Evolutionary conservation across 108 stramenopile genomes (phyloP).

Genomic region (Pseudonitzschia multiseries): DNA sequence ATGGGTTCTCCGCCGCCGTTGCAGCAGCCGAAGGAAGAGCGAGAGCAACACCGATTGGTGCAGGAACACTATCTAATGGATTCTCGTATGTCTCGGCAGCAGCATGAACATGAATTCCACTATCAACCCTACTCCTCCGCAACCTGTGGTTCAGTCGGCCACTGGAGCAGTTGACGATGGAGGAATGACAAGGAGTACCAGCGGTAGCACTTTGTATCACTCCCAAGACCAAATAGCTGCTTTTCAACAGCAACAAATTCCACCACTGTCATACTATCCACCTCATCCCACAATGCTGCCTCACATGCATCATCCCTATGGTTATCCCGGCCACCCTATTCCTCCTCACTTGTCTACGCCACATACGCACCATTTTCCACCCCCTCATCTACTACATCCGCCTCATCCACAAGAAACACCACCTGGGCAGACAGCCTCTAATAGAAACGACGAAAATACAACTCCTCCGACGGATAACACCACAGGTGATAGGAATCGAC

Average conservation of each 20-base stretch:
- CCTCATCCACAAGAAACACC: neutral
- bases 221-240: neutral
- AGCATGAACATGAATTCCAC: neutral
- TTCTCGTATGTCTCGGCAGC: neutral
- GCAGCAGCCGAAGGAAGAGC: neutral
- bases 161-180: neutral
- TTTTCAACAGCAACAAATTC: conserved; percentile 2
- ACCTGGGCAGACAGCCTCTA: neutral
- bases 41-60: too few species aligned
- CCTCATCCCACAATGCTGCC: neutral
- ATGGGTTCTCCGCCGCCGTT: neutral
- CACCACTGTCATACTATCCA: neutral
- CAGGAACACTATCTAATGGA: too few species aligned
- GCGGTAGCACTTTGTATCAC: neutral
- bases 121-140: neutral
- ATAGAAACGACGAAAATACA: neutral
- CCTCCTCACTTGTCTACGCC: neutral
- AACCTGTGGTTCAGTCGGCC: neutral
- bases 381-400: conserved; percentile 1
- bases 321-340: neutral
- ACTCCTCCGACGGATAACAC: neutral
- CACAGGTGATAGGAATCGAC: neutral
- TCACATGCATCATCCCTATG: neutral
- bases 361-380: neutral
- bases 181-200: too few species aligned